Evolutionary conservation across 1,284 basidiomycete genomes (phyloP), one percentile per base, ranked within the genome.

Genomic region (Boletellus deceptivus): DNA sequence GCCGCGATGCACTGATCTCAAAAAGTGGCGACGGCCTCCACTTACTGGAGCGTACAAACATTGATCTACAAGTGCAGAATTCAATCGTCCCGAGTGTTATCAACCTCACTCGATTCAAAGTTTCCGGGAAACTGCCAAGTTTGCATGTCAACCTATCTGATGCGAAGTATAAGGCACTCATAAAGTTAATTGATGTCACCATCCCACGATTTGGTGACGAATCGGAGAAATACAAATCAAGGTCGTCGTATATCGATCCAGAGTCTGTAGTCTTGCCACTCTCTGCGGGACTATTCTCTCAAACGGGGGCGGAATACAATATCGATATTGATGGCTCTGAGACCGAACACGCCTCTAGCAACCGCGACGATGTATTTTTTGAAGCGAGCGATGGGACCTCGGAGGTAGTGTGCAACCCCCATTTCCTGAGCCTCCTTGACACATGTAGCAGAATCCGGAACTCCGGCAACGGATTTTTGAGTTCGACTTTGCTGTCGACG

Each of bases 61-160:
- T 99, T 65, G 86, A 91, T 55, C 84, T 99, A 50, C 82, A 88
- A 56, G 83, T 98, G 17, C 92, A 98, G 61, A 97, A 90, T 65
- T 98, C 94, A 2, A 99, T 99, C 59, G 85, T 98, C 29, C 87
- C 93, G 0, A 86, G 84, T 50, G 92, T 87, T 6, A 80, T 90
- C 35, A 95, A 83, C 57, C 78, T 99, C 40, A 85, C 95, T 8
- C 82, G 89, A 39, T 90, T 98, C 80, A 99, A 97, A 71, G 79
- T 99, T 48, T 86, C 91, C 2, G 97, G 96, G 10, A 89, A 89
- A 55, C 73, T 99, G 49, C 96, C 97, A 1, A 84, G 83, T 39
- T 77, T 99, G 6, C 87, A 91, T 62, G 79, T 98, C 67, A 99
- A 99, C 71, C 80, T 99, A 55, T 99, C 97, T 6, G 97, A 99